Conservation (phyloP, 306 rosid genomes). For the Cicer arietinum region DNA sequence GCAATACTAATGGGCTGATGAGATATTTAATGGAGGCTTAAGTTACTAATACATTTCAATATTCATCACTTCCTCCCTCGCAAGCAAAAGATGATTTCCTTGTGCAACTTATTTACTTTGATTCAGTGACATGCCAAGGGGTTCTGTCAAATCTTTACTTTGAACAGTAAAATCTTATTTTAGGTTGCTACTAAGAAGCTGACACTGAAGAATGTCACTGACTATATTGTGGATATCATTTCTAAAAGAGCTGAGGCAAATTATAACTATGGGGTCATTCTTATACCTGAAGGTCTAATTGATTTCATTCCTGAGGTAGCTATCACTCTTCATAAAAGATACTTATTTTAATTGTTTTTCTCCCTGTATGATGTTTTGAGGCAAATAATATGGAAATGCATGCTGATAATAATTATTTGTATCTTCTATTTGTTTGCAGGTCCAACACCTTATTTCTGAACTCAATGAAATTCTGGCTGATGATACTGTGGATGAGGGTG, state of each 20-base stretch:
- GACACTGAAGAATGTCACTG: slow-evolving; percentile 94
- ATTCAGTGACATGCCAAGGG: slow-evolving; percentile 24
- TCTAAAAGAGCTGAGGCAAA: slow-evolving; percentile 80
- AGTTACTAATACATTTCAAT: slow-evolving; percentile 10
- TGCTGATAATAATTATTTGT: slow-evolving; percentile 16
- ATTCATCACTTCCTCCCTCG: slow-evolving; percentile 16
- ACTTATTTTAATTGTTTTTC: slow-evolving; percentile 19
- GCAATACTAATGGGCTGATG: slow-evolving; percentile 30
- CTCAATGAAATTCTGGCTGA: slow-evolving; percentile 91
- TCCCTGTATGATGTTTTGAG: slow-evolving; percentile 15
- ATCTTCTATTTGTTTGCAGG: slow-evolving; percentile 57
- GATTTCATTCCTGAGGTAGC: slow-evolving; percentile 99
- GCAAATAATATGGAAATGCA: slow-evolving; percentile 11
- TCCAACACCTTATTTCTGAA: slow-evolving; percentile 90
- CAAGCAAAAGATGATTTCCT: slow-evolving; percentile 7
- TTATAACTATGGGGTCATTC: slow-evolving; percentile 96
- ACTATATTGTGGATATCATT: slow-evolving; percentile 80
- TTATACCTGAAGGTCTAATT: slow-evolving; percentile 95
- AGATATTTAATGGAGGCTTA: slow-evolving; percentile 30
- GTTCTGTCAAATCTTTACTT: slow-evolving; percentile 15
- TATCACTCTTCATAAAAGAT: slow-evolving; percentile 23
- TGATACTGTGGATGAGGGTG: slow-evolving; percentile 78
- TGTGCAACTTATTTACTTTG: slow-evolving; percentile 22
- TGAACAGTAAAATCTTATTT: slow-evolving; percentile 43
- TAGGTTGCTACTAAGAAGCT: slow-evolving; percentile 94